These are phyloP conservation scores for Cladosporium halotolerans DNA, from an alignment of 2,329 filamentous ascomycete species.

Conservation along the genomic window DNA sequence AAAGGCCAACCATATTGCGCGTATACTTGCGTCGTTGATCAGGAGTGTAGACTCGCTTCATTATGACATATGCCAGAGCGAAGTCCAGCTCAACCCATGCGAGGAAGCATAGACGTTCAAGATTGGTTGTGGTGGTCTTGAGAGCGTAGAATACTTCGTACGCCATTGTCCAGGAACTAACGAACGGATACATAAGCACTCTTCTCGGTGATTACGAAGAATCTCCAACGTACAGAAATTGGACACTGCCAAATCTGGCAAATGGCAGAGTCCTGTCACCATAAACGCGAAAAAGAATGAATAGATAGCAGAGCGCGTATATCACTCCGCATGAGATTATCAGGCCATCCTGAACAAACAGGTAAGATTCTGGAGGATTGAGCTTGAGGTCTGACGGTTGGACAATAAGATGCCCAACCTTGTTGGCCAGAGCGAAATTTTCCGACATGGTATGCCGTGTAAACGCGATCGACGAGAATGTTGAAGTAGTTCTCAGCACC, in stretches of 20 bases:
- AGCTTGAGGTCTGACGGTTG: conserved; percentile 44
- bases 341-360: conserved; percentile 36
- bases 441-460: too few species aligned
- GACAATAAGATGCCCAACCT: conserved; percentile 39
- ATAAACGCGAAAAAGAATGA: conserved; percentile 13
- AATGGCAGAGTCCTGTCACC: too few species aligned
- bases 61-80: conserved; percentile 30
- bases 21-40: conserved; percentile 21
- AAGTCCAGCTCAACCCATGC: conserved; percentile 35
- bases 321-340: conserved; percentile 36
- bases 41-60: conserved; percentile 26
- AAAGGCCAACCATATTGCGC: conserved; percentile 24
- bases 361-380: conserved; percentile 34
- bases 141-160: conserved; percentile 38
- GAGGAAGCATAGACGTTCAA: conserved; percentile 33
- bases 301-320: conserved; percentile 37
- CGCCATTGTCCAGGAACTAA: conserved; percentile 27
- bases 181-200: too few species aligned
- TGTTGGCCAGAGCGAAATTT: too few species aligned
- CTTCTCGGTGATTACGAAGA: too few species aligned
- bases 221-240: too few species aligned
- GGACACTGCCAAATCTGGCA: too few species aligned
- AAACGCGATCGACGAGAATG: too few species aligned
- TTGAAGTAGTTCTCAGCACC: too few species aligned
- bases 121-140: conserved; percentile 29